Evolutionary conservation across 78 protist species (phyloP), one percentile per base, ranked within the genome.

Genomic region (Creolimax fragrantissima): DNA sequence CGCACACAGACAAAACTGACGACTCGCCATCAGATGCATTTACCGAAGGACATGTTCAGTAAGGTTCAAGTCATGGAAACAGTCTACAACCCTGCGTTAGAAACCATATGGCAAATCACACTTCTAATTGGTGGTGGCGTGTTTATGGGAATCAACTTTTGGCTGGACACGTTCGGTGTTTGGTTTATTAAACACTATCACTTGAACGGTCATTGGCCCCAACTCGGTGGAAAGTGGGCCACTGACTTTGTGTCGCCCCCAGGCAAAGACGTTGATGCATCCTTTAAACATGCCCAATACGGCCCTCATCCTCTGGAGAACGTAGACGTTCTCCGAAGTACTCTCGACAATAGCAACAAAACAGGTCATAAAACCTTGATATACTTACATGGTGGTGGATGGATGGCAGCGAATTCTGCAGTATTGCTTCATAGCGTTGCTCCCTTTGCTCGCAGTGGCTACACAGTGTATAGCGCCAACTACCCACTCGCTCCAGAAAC

Each of bases 321-420:
- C 44, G 35, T 83, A 5, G 86, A 83, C 86, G 86, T 83, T 5
- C 86, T 35, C 86, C 6, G 86, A 83, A 24, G 7, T 2, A 5
- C 6, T 6, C 5, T 6, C 86, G 35, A 41, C 7, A 41, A 24
- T 39, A 83, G 7, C 42, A 41, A 83, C 6, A 17, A 58, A 11
- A 58, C 74, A 17, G 17, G 74, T 58, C 17, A 17, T 17, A 11
- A 83, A 41, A 83, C 6, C 35, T 83, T 83, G 37, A 41, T 94
- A 3, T 91, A 47, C 37, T 41, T 86, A 5, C 95, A 91, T 89
- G 95, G 93, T 4, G 95, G 95, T 17, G 95, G 95, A 7, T 94
- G 91, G 91, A 45, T 85, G 45, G 85, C 67, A 3, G 93, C 93
- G 3, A 91, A 91, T 89, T 5, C 88, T 6, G 45, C 67, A 35